Evolutionary conservation across 2,329 filamentous ascomycete species (phyloP).

Genomic region (Metarhizium guizhouense): DNA sequence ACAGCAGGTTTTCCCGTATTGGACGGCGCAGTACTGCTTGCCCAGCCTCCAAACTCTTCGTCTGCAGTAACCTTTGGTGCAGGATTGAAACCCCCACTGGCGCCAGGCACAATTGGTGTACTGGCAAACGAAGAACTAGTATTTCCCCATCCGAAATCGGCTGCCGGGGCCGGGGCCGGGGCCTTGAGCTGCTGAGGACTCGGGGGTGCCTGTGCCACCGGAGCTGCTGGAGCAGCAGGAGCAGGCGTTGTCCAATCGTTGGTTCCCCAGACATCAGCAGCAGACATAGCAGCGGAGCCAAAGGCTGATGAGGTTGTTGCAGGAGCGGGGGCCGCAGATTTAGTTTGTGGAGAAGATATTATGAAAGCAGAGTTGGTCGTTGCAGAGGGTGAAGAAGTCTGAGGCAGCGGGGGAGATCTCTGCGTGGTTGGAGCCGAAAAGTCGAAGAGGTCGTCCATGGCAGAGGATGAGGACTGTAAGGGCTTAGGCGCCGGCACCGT

Average conservation of each 20-base stretch:
- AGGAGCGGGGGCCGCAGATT: constrained; percentile 33
- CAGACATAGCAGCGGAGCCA: constrained; percentile 32
- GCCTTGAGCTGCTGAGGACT: constrained; percentile 39
- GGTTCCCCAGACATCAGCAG: constrained; percentile 72
- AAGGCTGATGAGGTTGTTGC: constrained; percentile 24
- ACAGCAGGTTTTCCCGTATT: constrained; percentile 28
- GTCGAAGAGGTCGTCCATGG: constrained; percentile 75
- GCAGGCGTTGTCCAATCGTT: constrained; percentile 65
- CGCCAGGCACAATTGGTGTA: constrained; percentile 52
- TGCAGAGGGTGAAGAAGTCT: constrained; percentile 30
- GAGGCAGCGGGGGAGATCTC: constrained; percentile 34
- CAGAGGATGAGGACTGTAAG: constrained; percentile 39
- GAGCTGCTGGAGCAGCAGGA: constrained; percentile 22
- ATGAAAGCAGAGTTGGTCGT: constrained; percentile 67
- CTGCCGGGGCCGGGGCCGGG: constrained; percentile 24
- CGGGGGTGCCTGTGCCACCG: constrained; percentile 37
- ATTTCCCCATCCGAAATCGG: constrained; percentile 54
- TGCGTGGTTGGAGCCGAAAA: constrained; percentile 48
- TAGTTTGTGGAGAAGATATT: constrained; percentile 49
- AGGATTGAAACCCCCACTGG: constrained; percentile 55
- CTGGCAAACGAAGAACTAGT: constrained; percentile 39
- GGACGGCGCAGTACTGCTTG: constrained; percentile 53
- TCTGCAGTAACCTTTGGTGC: constrained; percentile 71
- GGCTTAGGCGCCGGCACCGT: constrained; percentile 29
- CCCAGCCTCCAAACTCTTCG: constrained; percentile 95